Conservation (phyloP, 2,329 filamentous ascomycete genomes). For the Coniosporium tulheliwenetii region DNA sequence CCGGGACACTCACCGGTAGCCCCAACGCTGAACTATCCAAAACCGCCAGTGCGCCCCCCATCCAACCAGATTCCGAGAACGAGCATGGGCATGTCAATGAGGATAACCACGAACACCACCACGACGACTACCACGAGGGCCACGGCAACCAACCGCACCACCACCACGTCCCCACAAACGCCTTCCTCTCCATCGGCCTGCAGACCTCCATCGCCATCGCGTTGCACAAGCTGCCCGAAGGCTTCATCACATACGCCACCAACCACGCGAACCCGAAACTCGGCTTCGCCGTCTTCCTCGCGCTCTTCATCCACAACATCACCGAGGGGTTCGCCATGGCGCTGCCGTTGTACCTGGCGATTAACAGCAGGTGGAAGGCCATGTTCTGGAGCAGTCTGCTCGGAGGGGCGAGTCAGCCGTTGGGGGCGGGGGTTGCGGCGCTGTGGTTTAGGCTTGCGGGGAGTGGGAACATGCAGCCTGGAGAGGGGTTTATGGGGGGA, state of each 20-base stretch:
- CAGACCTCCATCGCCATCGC: constrained; percentile 93
- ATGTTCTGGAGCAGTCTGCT: constrained; percentile 74
- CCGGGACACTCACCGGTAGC: background rate
- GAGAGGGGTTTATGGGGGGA: constrained; percentile 52
- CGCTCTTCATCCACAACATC: constrained; percentile 95
- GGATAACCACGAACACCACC: constrained; percentile 9
- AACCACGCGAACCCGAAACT: constrained; percentile 88
- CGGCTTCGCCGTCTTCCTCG: constrained; percentile 85
- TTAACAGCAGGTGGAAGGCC: constrained; percentile 63
- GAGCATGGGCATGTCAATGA: constrained; percentile 6
- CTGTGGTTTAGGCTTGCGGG: constrained; percentile 68
- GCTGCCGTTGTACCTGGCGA: constrained; percentile 79
- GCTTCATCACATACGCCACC: constrained; percentile 83
- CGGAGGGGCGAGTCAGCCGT: constrained; percentile 73
- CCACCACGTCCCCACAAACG: constrained; percentile 88
- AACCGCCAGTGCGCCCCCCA: background rate
- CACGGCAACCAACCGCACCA: constrained; percentile 42
- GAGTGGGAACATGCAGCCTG: constrained; percentile 28
- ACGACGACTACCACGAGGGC: constrained; percentile 5
- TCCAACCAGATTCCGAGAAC: background rate
- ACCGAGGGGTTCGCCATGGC: constrained; percentile 93
- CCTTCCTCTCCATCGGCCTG: constrained; percentile 85
- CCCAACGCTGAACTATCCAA: background rate
- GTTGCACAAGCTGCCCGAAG: constrained; percentile 85
- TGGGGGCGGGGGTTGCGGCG: constrained; percentile 71